Evolutionary conservation across 2,329 filamentous ascomycete species (phyloP), one percentile per base, ranked within the genome.

Genomic region (Westerdykella sp.): DNA sequence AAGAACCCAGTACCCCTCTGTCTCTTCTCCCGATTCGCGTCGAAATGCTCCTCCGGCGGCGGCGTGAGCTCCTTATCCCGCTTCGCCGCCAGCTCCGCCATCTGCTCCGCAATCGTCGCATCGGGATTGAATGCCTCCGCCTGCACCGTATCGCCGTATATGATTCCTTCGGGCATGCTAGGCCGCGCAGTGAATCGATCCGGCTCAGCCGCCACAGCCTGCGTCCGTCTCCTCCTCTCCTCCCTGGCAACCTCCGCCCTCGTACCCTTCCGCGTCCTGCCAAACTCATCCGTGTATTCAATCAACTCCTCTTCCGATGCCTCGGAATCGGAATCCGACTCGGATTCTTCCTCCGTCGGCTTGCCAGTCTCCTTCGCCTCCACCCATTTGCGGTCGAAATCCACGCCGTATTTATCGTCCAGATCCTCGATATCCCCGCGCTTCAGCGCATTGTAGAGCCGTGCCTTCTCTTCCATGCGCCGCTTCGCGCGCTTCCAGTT

Each of bases 371-470:
- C 67, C 42, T 81, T 73, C 18, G 73, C 71, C 60, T 95, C 87
- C 0, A 85, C 88, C 90, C 93, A 97, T 70, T 97, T 98, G 47
- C 84, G 77, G 68, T 97, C 93, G 66, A 98, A 98, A 69, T 98
- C 91, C 2, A 98, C 84, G 21, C 95, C 68, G 50, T 73, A 77
- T 18, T 79, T 76, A 54, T 82, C 79, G 34, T 79, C 72, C 54
- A 79, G 73, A 60, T 83, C 78, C 52, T 85, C 78, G 34, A 73
- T 48, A 60, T 95, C 84, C n/a, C 91, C 90, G 28, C 86, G 78
- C 68, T 95, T 95, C 80, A 98, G 84, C 31, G 87, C 85, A 6
- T 85, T 83, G 67, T 98, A 98, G 2, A 93, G 70, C 4, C 85
- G 79, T 3, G 87, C 88, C 68, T 98, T 98, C 69, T 89, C 84